Evolutionary conservation across 495 filamentous ascomycete species (phyloP), one percentile per base, ranked within the genome.

Genomic region (Penicillium macrosclerotiorum): DNA sequence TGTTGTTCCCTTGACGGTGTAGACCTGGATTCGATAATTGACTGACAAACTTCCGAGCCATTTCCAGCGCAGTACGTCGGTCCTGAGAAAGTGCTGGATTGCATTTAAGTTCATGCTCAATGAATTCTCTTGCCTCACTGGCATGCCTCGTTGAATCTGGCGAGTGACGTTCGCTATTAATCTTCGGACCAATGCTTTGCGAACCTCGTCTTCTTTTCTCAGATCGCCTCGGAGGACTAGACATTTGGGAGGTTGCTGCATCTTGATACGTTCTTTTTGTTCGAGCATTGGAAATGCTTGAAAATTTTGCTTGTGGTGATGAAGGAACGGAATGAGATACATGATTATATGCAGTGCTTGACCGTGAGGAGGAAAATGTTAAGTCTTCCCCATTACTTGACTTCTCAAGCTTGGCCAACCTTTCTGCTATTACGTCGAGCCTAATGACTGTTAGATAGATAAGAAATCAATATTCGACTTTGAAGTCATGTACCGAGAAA

Each of bases 61-160:
- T 44, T 37, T 65, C 51, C 0, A 65, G 38, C 3, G 60, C 47
- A 20, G 35, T 51, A 3, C 62, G 49, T 33, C 59, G 48, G 12
- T 62, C 59, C 3, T 57, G 50, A 11, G 59, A 63, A n/a, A 65
- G 56, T 9, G 54, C 49, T 5, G 37, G 51, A 6, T 65, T 65
- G 11, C 53, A 58, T 36, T 65, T 56, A 3, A 65, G 54, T 24
- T 65, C 62, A 26, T 57, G 45, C 18, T 57, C 59, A 20, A 65
- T 60, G 5, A 56, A 58, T 17, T 57, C 60, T 17, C 51, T 47
- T 8, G 59, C 62, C 42, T 65, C 55, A 27, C 54, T 58, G 8
- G 54, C 59, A 40, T 58, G 54, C 5, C 49, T 54, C 2, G 51
- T 52, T 33, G 55, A 50, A 24, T 41, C 52, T n/a, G 51, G 58